A percentile compares a stretch with the other conserved stretches of the same genome.
Evolutionary conservation across 192 early-diverging fungal species (phyloP).

Genomic region (Linnemannia hyalina): DNA sequence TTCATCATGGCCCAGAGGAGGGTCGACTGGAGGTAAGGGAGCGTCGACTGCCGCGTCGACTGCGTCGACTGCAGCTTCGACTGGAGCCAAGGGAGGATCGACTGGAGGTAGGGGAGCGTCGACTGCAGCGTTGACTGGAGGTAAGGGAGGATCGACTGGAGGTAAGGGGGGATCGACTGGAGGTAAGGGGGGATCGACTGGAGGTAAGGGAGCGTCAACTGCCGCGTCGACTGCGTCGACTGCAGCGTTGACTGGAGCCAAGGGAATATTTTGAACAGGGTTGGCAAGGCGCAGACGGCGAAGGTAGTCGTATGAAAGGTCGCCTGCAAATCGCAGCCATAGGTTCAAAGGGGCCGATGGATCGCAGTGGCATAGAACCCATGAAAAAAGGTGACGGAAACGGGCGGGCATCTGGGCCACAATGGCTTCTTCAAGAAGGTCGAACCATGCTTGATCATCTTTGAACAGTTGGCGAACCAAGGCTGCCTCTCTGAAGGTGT

Average conservation of each 20-base stretch:
- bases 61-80: not conserved
- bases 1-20: not conserved
- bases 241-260: not conserved
- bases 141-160: not conserved
- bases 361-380: slow-evolving; percentile 13
- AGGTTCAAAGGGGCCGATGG: not conserved
- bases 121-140: no score
- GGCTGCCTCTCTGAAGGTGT: slow-evolving; percentile 26
- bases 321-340: not conserved
- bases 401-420: not conserved
- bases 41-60: no score
- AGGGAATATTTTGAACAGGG: not conserved
- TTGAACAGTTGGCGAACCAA: slow-evolving; percentile 22
- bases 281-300: not conserved
- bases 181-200: not conserved
- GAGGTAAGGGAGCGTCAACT: no score
- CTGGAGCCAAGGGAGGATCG: not conserved
- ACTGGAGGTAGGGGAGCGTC: not conserved
- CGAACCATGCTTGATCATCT: slow-evolving; percentile 22
- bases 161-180: not conserved
- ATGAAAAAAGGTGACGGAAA: slow-evolving; percentile 34
- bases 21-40: slow-evolving; percentile 10
- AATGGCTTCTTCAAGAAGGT: slow-evolving; percentile 11
- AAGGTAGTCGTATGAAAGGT: not conserved
- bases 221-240: no score